phyloP scores from a whole-genome alignment of 2,329 filamentous ascomycete genomes.

The Pyrenophora tritici-repentis region DNA sequence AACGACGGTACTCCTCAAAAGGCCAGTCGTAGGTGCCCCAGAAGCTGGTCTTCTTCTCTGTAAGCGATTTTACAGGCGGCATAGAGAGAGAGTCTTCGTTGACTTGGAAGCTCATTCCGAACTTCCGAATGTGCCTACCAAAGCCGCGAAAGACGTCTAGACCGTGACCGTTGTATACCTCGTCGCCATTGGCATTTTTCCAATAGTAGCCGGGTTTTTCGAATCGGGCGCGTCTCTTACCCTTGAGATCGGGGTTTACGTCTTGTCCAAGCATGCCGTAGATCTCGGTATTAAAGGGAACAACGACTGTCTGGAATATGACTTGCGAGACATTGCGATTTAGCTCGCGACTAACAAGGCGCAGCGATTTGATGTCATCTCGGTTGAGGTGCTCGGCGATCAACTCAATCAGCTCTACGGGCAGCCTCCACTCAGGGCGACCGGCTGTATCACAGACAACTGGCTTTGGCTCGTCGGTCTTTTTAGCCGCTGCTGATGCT shows the following conservation, averaged over 20 bases:
- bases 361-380: constrained; percentile 63
- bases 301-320: constrained; percentile 67
- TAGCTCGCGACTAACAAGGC: constrained; percentile 65
- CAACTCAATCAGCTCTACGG: constrained; percentile 65
- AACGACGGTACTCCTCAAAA: constrained; percentile 62
- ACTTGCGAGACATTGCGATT: constrained; percentile 62
- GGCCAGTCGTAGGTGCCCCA: constrained; percentile 72
- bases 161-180: constrained; percentile 61
- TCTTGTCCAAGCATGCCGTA: constrained; percentile 58
- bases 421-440: constrained; percentile 55
- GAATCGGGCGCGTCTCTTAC: constrained; percentile 39
- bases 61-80: constrained; percentile 62
- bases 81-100: constrained; percentile 57
- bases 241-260: constrained; percentile 42
- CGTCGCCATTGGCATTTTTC: constrained; percentile 51
- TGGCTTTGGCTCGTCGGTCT: neutral
- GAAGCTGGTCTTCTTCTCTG: constrained; percentile 61
- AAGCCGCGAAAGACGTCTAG: constrained; percentile 67
- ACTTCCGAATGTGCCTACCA: constrained; percentile 63
- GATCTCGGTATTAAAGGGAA: constrained; percentile 68
- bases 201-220: constrained; percentile 43
- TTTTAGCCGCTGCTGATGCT: neutral
- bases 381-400: constrained; percentile 62
- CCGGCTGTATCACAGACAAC: neutral
- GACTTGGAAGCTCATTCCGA: constrained; percentile 72